Percentiles rank a stretch among this genome's conserved stretches.
These are phyloP conservation scores for Xerocomus brunneocitrinus DNA, from an alignment of 768 basidiomycete genomes.

Conservation along the genomic window DNA sequence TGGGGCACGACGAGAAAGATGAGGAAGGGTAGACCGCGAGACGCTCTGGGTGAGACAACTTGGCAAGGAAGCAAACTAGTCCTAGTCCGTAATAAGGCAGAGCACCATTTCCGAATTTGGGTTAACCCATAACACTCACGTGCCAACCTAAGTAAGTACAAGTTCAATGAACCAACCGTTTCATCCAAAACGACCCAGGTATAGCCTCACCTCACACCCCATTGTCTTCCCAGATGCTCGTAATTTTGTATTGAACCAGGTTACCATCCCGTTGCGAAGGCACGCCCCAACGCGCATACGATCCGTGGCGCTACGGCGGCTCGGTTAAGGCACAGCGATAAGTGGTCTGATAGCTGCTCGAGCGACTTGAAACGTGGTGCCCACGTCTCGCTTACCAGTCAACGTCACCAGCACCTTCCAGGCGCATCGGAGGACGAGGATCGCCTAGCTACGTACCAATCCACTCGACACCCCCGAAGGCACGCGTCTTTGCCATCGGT, in stretches of 20 bases:
- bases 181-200: neutral
- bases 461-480: neutral
- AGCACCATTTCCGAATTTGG: conserved; percentile 27
- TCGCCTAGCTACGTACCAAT: neutral
- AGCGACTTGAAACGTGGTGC: conserved; percentile 13
- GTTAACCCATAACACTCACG: conserved; percentile 14
- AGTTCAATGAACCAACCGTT: conserved; percentile 2
- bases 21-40: conserved; percentile 7
- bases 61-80: conserved; percentile 12
- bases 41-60: conserved; percentile 18
- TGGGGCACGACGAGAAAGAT: conserved; percentile 1
- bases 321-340: neutral
- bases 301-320: neutral
- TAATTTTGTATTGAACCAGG: neutral
- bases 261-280: neutral
- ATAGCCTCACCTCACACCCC: neutral
- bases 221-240: neutral
- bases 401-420: conserved; percentile 12
- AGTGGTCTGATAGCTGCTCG: neutral
- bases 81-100: conserved; percentile 14
- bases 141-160: conserved; percentile 2
- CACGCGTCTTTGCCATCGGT: neutral
- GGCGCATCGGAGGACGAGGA: neutral
- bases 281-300: too few relatives aligned
- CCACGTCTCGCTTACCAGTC: conserved; percentile 12